These are phyloP conservation scores for Pulveroboletus sp. DNA, from an alignment of 768 basidiomycete species.

Conservation along the genomic window DNA sequence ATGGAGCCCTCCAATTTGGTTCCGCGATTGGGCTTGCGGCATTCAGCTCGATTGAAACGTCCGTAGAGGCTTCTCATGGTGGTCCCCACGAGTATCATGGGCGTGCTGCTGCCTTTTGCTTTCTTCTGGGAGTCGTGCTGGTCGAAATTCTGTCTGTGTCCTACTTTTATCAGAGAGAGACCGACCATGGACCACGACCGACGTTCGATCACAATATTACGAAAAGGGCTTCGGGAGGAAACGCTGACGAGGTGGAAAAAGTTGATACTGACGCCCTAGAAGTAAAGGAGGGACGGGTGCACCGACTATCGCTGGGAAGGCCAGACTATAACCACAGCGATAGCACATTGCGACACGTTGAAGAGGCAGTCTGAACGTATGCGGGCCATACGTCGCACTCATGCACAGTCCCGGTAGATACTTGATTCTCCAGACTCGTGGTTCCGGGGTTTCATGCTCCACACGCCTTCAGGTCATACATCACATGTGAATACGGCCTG, in stretches of 20 bases:
- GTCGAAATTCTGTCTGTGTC: slow-evolving; percentile 31
- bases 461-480: neutral
- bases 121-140: slow-evolving; percentile 34
- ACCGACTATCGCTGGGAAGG: neutral
- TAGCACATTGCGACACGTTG: neutral
- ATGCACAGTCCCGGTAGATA: neutral
- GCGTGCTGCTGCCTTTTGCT: slow-evolving; percentile 43
- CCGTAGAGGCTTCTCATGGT: slow-evolving; percentile 34
- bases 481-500: no score
- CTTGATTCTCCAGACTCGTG: neutral
- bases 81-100: slow-evolving; percentile 34
- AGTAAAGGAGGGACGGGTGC: neutral
- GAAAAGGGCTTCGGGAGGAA: neutral
- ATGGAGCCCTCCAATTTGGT: slow-evolving; percentile 49
- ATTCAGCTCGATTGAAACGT: slow-evolving; percentile 45
- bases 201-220: neutral
- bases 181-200: slow-evolving; percentile 7
- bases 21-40: slow-evolving; percentile 47
- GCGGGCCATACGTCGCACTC: neutral
- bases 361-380: neutral
- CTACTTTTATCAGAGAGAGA: slow-evolving; percentile 31
- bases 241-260: neutral
- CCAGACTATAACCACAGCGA: neutral
- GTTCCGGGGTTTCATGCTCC: neutral
- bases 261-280: neutral